Evolutionary conservation across 2,329 filamentous ascomycete species (phyloP), one percentile per base, ranked within the genome.

Genomic region (Cladorrhinum sp.): DNA sequence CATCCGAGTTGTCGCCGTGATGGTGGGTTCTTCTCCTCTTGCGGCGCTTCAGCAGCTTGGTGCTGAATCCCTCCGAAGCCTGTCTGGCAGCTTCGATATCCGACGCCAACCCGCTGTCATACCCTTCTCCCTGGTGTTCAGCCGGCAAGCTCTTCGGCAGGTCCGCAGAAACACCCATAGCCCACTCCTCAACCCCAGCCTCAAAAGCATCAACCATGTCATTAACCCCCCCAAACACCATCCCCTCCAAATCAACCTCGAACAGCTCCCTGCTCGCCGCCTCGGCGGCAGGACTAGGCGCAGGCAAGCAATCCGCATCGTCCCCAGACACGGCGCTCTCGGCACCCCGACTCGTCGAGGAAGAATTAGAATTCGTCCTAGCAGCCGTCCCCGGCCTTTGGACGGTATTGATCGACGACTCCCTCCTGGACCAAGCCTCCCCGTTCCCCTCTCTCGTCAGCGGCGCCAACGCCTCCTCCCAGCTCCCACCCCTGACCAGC

Each of bases 381-480:
- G n/a, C n/a, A n/a, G n/a, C n/a, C n/a, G n/a, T n/a, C n/a, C n/a
- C n/a, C n/a, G n/a, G n/a, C n/a, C n/a, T n/a, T n/a, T n/a, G n/a
- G n/a, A n/a, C n/a, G n/a, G n/a, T n/a, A n/a, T n/a, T n/a, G n/a
- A n/a, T n/a, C n/a, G n/a, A n/a, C n/a, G n/a, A n/a, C n/a, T n/a
- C n/a, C 59, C 75, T 70, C 20, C 76, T 72, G 10, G 76, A 76
- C 79, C 79, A 82, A 21, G 75, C 69, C 30, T 75, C 73, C 26
- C 26, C 26, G 57, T 14, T 20, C 64, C 67, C 76, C 64, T 73
- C 79, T 70, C 79, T 69, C 69, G 83, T 85, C 60, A 96, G 77
- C 1, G 90, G 89, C 42, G 86, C 84, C n/a, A 96, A 82, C 0
- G 91, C 91, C 28, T 92, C 88, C 61, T 95, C 89, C 91, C 91